Base-by-base conservation (phyloP, 2,329 filamentous ascomycete species). In the Trichoderma endophyticum region DNA sequence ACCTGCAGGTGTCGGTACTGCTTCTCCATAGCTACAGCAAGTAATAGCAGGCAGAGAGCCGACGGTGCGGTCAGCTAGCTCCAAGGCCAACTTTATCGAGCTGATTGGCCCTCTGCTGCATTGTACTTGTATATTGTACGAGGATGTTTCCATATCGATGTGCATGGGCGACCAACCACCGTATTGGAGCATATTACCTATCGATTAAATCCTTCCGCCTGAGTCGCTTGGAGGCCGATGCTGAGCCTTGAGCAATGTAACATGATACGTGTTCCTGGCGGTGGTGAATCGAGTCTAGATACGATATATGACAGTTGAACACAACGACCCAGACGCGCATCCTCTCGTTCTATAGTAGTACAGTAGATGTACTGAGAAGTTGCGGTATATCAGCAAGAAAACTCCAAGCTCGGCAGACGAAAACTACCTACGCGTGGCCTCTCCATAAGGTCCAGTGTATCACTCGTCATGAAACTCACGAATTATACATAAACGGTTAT, bases 221-320 rank as follows among this genome's bases (percentile, higher is more conserved):
- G 28, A 21, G 54, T 39, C 54, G 54, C 36, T 24, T 8, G 14
- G 28, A 26, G 11, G 54, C 56, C 54, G 56, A 34, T 59, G 30
- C 54, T 59, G 65, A 68, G 28, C 14, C 26, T 3, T 34, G 65
- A 14, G 65, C 34, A 69, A 61, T 69, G 65, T 61, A 61, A 69
- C 65, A 69, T 60, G 65, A 69, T 69, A 69, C 64, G 64, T 67
- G 64, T 67, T 69, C 56, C 65, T 69, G 36, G 65, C 26, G 65
- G 32, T 59, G 54, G 34, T 32, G 65, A 68, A 59, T 28, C 63
- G 24, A 34, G 28, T 18, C 9, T 60, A 30, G n/a, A 60, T 43
- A 26, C 39, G 54, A 43, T 18, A 61, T 56, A n/a, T 48, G 65
- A 59, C 65, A 51, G 26, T 28, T 28, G 4, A 28, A 34, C 6